Conservation (phyloP, 1,284 basidiomycete species). For the Porodaedalea pini region DNA sequence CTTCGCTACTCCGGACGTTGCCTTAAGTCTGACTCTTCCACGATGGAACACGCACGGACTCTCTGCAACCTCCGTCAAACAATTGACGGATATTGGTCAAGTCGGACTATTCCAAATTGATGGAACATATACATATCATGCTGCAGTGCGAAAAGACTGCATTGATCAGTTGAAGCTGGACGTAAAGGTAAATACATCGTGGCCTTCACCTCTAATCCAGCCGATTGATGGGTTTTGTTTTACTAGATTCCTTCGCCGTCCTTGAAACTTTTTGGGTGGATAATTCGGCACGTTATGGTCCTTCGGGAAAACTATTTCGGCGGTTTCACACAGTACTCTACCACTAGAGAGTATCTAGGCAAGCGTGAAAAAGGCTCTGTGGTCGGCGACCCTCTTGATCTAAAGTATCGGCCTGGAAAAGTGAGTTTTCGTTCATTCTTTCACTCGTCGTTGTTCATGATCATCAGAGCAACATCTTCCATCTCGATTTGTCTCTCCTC, state of each 20-base stretch:
- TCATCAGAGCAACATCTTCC: conserved; percentile 72
- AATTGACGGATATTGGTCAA: conserved; percentile 49
- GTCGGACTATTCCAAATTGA: conserved; percentile 56
- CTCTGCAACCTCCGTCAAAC: conserved; percentile 48
- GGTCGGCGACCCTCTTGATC: conserved; percentile 75
- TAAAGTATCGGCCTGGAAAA: conserved; percentile 74
- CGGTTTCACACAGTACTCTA: conserved; percentile 86
- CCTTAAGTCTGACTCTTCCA: conserved; percentile 65
- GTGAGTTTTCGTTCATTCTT: conserved; percentile 40
- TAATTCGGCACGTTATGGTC: conserved; percentile 81
- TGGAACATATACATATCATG: conserved; percentile 73
- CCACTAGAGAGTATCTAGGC: conserved; percentile 78
- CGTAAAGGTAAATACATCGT: conserved; percentile 48
- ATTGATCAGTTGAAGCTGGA: conserved; percentile 76
- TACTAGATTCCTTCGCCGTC: conserved; percentile 39
- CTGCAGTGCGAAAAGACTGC: conserved; percentile 62
- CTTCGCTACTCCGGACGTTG: conserved; percentile 57
- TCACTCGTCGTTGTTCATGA: conserved; percentile 14
- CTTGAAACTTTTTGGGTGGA: conserved; percentile 82
- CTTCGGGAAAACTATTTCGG: conserved; percentile 91
- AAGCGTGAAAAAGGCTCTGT: conserved; percentile 55
- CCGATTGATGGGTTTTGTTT: background rate
- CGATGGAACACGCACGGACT: conserved; percentile 85
- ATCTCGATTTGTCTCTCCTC: conserved; percentile 63
- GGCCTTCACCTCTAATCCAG: background rate